Evolutionary conservation across 257 asterid species (phyloP), one percentile per base, ranked within the genome.

Genomic region (Solanum ossicruentum): DNA sequence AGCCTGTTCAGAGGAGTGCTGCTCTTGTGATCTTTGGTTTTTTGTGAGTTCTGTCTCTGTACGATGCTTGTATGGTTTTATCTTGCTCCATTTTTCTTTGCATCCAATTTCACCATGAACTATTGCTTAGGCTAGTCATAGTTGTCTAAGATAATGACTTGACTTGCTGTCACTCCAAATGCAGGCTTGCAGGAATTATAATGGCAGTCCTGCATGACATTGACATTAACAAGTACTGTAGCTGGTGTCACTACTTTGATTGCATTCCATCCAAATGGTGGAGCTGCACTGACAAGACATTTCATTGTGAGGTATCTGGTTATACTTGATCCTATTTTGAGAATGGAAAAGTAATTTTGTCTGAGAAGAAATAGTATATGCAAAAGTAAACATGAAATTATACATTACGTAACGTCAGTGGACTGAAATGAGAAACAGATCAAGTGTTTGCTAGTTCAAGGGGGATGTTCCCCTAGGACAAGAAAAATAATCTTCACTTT

Each of bases 211-310:
- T 90, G 82, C 88, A 85, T 78, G 92, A 92, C 11, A 81, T 86
- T 75, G 88, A 94, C 82, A 80, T 88, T 84, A 91, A 92, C 91
- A 86, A 89, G 83, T 92, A 92, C 63, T 96, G 99, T 79, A 87
- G 87, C 84, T 91, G 95, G 95, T 96, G 99, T 89, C 88, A 79
- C 45, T 92, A 88, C 86, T 75, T 94, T 16, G 99, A 94, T 41
- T 94, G 98, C 91, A 87, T 88, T 58, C 98, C 95, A 47, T 85
- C 73, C 54, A 94, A 91, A 85, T 93, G 93, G 98, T 93, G 99
- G 98, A 96, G 95, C 91, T 96, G 98, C 94, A 83, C 84, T 63
- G 88, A 89, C 84, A 85, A 86, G 82, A 81, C 91, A 41, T 86
- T 91, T 90, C 85, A 41, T 47, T 96, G 99, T 83, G 95, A 92